These are phyloP conservation scores for Oryza glumipatula DNA, from an alignment of 176 grass and related monocot species.

Conservation along the genomic window DNA sequence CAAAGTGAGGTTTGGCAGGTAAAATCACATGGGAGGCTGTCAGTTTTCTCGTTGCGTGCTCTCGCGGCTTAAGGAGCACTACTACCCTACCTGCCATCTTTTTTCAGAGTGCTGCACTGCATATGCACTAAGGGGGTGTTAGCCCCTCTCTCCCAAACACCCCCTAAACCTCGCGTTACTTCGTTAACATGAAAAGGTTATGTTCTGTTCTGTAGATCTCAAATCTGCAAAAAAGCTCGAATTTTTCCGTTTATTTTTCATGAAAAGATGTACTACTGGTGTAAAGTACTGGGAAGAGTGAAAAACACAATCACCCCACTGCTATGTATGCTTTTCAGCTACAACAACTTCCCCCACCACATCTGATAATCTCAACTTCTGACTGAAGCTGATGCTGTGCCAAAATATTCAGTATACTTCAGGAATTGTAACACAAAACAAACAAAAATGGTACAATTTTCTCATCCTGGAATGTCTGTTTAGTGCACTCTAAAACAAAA, in stretches of 20 bases:
- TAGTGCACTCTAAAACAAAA: neutral
- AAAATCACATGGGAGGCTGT: neutral
- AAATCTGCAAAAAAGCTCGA: conserved; percentile 7
- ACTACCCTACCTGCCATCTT: neutral
- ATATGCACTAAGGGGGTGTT: neutral
- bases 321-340: neutral
- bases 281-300: neutral
- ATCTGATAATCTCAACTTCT: neutral
- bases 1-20: neutral
- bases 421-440: neutral
- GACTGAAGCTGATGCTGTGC: neutral
- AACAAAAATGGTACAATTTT: neutral
- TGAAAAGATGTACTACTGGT: neutral
- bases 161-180: neutral
- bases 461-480: neutral
- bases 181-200: conserved; percentile 3
- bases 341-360: conserved; percentile 4
- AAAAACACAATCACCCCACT: neutral
- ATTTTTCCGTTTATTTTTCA: neutral
- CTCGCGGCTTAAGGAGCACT: neutral
- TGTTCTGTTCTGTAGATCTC: neutral
- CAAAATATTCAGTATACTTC: neutral
- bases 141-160: no score
- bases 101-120: neutral
- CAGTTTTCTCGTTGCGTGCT: neutral